Evolutionary conservation across 371 early-diverging fungal species (phyloP), one percentile per base, ranked within the genome.

Genomic region (Nosema granulosis): DNA sequence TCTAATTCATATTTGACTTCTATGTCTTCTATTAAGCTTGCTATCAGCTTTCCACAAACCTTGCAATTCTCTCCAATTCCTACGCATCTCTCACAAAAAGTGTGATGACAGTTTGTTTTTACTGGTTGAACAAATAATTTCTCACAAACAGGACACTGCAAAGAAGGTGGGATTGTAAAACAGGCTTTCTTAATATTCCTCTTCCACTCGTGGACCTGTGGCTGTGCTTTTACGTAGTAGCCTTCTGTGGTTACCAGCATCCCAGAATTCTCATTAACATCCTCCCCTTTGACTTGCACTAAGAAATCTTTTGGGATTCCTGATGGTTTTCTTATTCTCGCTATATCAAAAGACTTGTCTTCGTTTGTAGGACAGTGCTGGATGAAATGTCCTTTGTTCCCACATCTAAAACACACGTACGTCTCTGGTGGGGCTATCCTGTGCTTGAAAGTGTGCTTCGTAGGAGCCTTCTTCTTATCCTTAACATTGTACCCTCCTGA

Each of bases 361-460:
- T 78, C 71, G 52, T 85, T 85, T 4, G 86, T 85, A n/a, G 84
- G 86, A 58, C 86, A 86, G 68, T 82, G 76, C 52, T 86, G 86
- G 31, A 86, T 86, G 70, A 75, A 86, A 77, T 86, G 86, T 12
- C 86, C 86, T 67, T 86, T 86, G 49, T 82, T 63, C 31, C 84
- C 84, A 69, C 86, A 86, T 56, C 84, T 71, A 63, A 83, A 86
- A 58, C 86, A 86, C 0, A 80, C 71, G 75, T 86, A 86, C 35
- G 56, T 73, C n/a, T 71, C 63, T 6, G 86, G 84, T 57, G 83
- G 82, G 18, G 51, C 65, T n/a, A 54, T 58, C 2, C 54, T 57
- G n/a, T 71, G 38, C 24, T 54, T 35, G 9, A 58, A 26, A 20
- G 26, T 22, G 4, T 61, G 20, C 26, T 59, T 59, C 26, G 51